Conservation (phyloP, 1,284 basidiomycete species). For the Ganoderma lucidum region DNA sequence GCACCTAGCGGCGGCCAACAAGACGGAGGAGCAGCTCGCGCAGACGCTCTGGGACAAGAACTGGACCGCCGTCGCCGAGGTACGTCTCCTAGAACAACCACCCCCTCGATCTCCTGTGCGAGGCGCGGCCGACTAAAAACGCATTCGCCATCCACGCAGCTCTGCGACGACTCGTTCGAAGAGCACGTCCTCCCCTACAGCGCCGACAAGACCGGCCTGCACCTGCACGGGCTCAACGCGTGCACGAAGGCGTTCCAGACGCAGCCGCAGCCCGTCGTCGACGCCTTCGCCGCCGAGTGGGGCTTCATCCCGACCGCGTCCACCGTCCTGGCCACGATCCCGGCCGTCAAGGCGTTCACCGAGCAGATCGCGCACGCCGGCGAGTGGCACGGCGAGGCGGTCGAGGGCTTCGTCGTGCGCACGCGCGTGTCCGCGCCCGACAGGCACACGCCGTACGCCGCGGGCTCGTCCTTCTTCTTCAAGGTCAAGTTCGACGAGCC, state of each 20-base stretch:
- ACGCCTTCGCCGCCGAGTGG: slow-evolving; percentile 88
- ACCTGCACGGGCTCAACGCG: slow-evolving; percentile 92
- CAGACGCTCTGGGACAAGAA: slow-evolving; percentile 81
- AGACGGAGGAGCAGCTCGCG: slow-evolving; percentile 82
- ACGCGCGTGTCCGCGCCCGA: slow-evolving; percentile 63
- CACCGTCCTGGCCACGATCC: slow-evolving; percentile 65
- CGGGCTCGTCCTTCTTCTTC: slow-evolving; percentile 95
- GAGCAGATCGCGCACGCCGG: slow-evolving; percentile 73
- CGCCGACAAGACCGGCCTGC: slow-evolving; percentile 86
- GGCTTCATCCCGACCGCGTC: slow-evolving; percentile 90
- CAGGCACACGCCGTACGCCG: slow-evolving; percentile 69
- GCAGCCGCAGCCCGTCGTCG: slow-evolving; percentile 71
- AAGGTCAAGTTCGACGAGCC: slow-evolving; percentile 99
- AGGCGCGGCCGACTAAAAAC: background rate
- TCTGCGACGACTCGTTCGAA: slow-evolving; percentile 98
- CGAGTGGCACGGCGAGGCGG: slow-evolving; percentile 84
- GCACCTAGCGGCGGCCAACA: slow-evolving; percentile 73
- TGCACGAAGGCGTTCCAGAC: slow-evolving; percentile 81
- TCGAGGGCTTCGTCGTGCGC: slow-evolving; percentile 98
- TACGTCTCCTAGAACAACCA: slow-evolving; percentile 44
- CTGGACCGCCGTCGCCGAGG: slow-evolving; percentile 93
- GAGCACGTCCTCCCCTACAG: slow-evolving; percentile 95
- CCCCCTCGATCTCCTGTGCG: background rate
- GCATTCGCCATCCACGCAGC: slow-evolving; percentile 51
- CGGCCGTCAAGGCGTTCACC: slow-evolving; percentile 80